These are phyloP conservation scores for Orobanche coerulescens DNA, from an alignment of 257 asterid species.

Conservation along the genomic window DNA sequence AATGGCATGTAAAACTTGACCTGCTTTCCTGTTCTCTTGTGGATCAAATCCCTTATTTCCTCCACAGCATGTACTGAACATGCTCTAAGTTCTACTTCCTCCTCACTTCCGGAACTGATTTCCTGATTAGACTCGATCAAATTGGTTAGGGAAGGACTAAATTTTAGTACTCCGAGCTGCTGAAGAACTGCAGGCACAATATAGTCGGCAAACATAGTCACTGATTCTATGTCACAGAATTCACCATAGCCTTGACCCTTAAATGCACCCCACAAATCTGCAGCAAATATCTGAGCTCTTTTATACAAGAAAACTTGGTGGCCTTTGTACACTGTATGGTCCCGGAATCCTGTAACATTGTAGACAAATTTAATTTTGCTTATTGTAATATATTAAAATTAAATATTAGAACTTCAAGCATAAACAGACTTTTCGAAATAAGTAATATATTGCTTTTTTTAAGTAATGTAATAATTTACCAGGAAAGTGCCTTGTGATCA, in stretches of 20 bases:
- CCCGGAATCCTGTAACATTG: conserved; percentile 69
- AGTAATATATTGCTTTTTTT: background rate
- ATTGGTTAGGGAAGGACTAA: conserved; percentile 44
- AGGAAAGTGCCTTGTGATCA: conserved; percentile 82
- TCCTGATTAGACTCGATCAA: conserved; percentile 44
- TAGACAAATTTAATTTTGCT: conserved; percentile 6
- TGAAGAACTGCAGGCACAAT: conserved; percentile 91
- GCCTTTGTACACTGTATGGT: conserved; percentile 89
- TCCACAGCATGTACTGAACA: conserved; percentile 91
- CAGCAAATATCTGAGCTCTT: conserved; percentile 97
- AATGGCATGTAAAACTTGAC: conserved; percentile 26
- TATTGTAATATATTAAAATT: background rate
- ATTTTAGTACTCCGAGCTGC: conserved; percentile 85
- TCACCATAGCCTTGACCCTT: conserved; percentile 89
- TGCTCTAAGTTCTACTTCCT: conserved; percentile 93
- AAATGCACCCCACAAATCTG: conserved; percentile 98
- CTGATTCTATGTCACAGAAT: conserved; percentile 56
- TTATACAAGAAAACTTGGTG: conserved; percentile 92
- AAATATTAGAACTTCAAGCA: background rate
- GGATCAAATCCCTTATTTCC: conserved; percentile 63
- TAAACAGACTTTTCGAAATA: background rate
- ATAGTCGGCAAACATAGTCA: conserved; percentile 95
- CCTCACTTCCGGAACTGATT: conserved; percentile 82
- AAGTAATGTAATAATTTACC: conserved; percentile 33
- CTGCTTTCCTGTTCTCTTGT: conserved; percentile 66